A percentile compares a stretch with the other conserved stretches of the same genome.
Conservation (phyloP, 306 rosid species). For the Senna tora region DNA sequence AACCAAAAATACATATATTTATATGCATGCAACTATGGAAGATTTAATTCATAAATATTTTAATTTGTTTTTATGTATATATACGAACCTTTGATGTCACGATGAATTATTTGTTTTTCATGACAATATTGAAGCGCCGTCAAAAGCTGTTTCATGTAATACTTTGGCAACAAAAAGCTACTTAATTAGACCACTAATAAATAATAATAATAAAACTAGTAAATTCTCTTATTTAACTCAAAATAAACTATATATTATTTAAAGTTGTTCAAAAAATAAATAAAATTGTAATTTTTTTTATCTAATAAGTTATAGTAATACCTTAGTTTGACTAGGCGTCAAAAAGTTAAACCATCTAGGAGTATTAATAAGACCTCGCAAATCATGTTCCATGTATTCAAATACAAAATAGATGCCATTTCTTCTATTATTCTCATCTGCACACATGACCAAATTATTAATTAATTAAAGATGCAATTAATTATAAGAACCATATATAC, state of each 20-base stretch:
- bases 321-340: slow-evolving; percentile 69
- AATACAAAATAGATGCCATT: slow-evolving; percentile 72
- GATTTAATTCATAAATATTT: slow-evolving; percentile 11
- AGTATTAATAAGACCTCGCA: slow-evolving; percentile 63
- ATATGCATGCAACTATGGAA: slow-evolving; percentile 9
- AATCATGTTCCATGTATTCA: slow-evolving; percentile 81
- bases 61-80: not conserved
- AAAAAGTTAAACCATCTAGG: slow-evolving; percentile 62
- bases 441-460: no score
- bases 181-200: no score
- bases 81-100: slow-evolving; percentile 64
- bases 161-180: slow-evolving; percentile 43
- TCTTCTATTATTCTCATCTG: no score
- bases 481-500: no score
- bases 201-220: no score
- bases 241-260: no score
- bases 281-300: no score
- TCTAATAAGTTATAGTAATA: slow-evolving; percentile 24
- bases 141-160: slow-evolving; percentile 69
- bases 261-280: no score
- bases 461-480: no score
- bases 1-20: slow-evolving; percentile 12
- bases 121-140: slow-evolving; percentile 72
- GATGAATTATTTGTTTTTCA: slow-evolving; percentile 62
- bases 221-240: no score